Evolutionary conservation across 164 flowering plant species (phyloP).

Genomic region (Pachysandra terminalis): DNA sequence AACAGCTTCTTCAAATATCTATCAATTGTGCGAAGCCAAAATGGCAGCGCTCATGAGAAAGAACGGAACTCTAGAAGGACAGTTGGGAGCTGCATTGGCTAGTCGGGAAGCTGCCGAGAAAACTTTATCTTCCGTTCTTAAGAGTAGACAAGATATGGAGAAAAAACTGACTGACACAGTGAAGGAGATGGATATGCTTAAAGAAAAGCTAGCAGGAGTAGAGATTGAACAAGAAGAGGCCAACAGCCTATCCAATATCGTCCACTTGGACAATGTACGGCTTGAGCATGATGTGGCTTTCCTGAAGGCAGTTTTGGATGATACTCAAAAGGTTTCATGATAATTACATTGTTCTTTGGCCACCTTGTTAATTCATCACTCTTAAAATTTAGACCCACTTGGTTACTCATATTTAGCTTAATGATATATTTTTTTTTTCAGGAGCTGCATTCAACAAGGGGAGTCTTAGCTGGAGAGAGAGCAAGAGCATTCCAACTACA

Average conservation of each 20-base stretch:
- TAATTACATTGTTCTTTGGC: background rate
- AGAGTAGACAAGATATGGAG: slow-evolving; percentile 74
- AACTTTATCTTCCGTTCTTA: slow-evolving; percentile 54
- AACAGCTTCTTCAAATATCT: slow-evolving; percentile 40
- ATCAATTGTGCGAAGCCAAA: slow-evolving; percentile 64
- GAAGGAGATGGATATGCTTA: slow-evolving; percentile 77
- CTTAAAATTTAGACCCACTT: background rate
- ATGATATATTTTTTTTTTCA: slow-evolving; percentile 24
- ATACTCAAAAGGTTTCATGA: slow-evolving; percentile 79
- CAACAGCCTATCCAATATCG: slow-evolving; percentile 78
- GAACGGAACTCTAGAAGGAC: slow-evolving; percentile 77
- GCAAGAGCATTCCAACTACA: slow-evolving; percentile 93
- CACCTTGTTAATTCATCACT: background rate
- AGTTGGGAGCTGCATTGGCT: slow-evolving; percentile 64
- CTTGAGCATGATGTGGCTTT: slow-evolving; percentile 99
- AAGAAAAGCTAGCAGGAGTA: slow-evolving; percentile 66
- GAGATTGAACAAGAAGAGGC: slow-evolving; percentile 95
- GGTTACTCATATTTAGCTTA: background rate
- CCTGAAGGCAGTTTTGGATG: slow-evolving; percentile 92
- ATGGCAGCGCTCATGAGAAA: slow-evolving; percentile 53
- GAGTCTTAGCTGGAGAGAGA: slow-evolving; percentile 91
- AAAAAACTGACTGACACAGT: slow-evolving; percentile 55
- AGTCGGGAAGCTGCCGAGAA: slow-evolving; percentile 71
- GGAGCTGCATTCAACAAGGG: slow-evolving; percentile 99
- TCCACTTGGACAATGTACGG: slow-evolving; percentile 93